These are phyloP conservation scores for Flagelloscypha sp. DNA, from an alignment of 768 basidiomycete genomes.

Conservation along the genomic window DNA sequence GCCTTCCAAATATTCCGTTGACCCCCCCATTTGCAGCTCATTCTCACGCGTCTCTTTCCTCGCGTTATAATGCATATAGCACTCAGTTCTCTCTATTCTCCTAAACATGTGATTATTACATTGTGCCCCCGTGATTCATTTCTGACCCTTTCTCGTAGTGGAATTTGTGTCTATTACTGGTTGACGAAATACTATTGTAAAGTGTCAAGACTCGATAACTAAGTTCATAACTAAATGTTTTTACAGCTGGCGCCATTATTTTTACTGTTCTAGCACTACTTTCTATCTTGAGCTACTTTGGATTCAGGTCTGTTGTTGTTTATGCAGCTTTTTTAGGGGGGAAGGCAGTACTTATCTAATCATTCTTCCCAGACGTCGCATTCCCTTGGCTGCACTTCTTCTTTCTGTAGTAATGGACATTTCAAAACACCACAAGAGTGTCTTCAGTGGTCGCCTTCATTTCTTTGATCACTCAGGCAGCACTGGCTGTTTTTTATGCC, in stretches of 20 bases:
- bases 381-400: conserved; percentile 70
- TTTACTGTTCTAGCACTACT: conserved; percentile 75
- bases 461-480: conserved; percentile 65
- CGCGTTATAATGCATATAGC: conserved; percentile 72
- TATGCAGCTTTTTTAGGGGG: no score
- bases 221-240: conserved; percentile 13
- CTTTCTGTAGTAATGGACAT: conserved; percentile 82
- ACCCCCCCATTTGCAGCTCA: no score
- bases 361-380: no score
- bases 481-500: conserved; percentile 69
- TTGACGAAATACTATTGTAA: conserved; percentile 60
- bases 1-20: no score
- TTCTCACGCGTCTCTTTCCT: conserved; percentile 67
- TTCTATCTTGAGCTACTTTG: conserved; percentile 69
- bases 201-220: conserved; percentile 14
- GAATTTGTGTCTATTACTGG: conserved; percentile 70
- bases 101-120: conserved; percentile 53
- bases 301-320: conserved; percentile 49
- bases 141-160: conserved; percentile 31
- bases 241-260: conserved; percentile 69
- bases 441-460: conserved; percentile 71
- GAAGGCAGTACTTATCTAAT: no score
- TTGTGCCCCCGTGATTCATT: conserved; percentile 3
- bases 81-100: conserved; percentile 49
- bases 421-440: conserved; percentile 72